Conservation (phyloP, 2,329 filamentous ascomycete genomes). For the Fusarium veterinarium region DNA sequence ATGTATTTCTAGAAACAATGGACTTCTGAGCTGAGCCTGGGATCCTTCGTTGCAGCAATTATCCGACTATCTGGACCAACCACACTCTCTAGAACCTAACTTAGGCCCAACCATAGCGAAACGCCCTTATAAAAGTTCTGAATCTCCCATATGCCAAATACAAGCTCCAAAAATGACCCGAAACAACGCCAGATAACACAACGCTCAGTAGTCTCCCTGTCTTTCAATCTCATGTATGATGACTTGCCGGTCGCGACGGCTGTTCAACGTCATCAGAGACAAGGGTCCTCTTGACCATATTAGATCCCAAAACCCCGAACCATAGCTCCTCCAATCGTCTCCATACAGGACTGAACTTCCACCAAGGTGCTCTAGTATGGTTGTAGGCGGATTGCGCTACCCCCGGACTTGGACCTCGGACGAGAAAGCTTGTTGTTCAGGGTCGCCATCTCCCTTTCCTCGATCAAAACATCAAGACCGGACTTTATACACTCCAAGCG, state of each 20-base stretch:
- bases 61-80: not conserved
- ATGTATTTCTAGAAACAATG: not conserved
- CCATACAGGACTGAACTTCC: too few species aligned
- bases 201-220: rapidly evolving
- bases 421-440: not conserved
- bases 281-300: rapidly evolving
- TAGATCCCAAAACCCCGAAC: rapidly evolving
- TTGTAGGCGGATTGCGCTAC: rapidly evolving
- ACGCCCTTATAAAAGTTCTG: rapidly evolving
- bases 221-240: not conserved
- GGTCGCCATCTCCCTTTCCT: not conserved
- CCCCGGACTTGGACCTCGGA: not conserved
- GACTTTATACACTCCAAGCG: slow-evolving; percentile 45
- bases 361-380: not conserved
- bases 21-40: rapidly evolving
- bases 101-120: not conserved
- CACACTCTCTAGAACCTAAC: too few species aligned
- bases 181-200: not conserved
- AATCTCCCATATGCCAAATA: not conserved
- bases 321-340: not conserved
- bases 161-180: too few species aligned
- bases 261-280: rapidly evolving
- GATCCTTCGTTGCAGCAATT: not conserved
- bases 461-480: slow-evolving; percentile 7
- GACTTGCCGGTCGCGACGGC: not conserved